phyloP scores from a whole-genome alignment of 2,329 filamentous ascomycete species.

The Tolypocladium album region DNA sequence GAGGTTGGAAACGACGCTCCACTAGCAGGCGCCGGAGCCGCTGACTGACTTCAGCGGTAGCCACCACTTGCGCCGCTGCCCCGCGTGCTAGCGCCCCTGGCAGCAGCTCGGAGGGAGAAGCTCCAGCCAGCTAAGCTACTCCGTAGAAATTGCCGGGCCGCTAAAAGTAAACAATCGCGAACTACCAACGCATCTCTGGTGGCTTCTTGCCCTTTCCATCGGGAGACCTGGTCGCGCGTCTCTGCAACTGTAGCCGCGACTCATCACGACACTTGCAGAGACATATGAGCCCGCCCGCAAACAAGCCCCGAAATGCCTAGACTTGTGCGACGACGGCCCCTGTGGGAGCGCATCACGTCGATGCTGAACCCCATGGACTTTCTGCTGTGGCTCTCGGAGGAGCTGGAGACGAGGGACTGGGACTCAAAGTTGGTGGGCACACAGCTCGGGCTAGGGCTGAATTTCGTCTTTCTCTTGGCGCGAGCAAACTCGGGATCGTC shows the following conservation, averaged over 20 bases:
- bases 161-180: not conserved
- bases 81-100: not conserved
- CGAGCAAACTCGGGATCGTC: constrained; percentile 61
- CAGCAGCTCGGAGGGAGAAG: not conserved
- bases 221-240: not conserved
- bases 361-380: constrained; percentile 83
- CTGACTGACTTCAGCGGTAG: not conserved
- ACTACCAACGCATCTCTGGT: not conserved
- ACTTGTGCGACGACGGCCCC: constrained; percentile 70
- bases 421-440: constrained; percentile 71
- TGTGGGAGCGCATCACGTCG: constrained; percentile 69
- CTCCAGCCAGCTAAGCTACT: not conserved
- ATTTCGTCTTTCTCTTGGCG: constrained; percentile 71
- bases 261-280: not conserved
- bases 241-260: not conserved
- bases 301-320: constrained; percentile 46
- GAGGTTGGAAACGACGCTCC: constrained; percentile 1
- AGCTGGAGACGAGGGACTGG: constrained; percentile 85
- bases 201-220: not conserved
- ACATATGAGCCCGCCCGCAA: not conserved
- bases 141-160: not conserved
- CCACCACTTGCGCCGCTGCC: not conserved
- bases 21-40: not conserved
- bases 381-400: constrained; percentile 81
- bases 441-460: constrained; percentile 64